Conservation (phyloP, 2,329 filamentous ascomycete species). For the Phoma sp. region DNA sequence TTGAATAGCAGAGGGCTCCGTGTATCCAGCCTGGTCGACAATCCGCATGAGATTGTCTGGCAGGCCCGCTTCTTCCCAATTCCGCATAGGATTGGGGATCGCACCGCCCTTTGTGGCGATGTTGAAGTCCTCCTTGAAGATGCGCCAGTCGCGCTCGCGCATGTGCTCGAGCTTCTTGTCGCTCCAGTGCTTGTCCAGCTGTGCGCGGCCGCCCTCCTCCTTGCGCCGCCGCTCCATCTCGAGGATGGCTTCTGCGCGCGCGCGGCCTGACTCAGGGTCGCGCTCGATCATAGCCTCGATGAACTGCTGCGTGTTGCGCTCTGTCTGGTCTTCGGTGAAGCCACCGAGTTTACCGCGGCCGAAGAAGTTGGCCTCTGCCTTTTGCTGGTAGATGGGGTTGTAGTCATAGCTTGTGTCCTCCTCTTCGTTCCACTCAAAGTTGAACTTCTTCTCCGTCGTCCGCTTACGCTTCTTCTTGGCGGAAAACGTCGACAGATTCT, state of each 20-base stretch:
- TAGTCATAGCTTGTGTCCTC: constrained; percentile 89
- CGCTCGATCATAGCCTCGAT: constrained; percentile 74
- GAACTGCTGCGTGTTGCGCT: constrained; percentile 61
- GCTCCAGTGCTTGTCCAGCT: constrained; percentile 91
- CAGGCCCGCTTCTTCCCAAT: constrained; percentile 84
- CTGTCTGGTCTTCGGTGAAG: constrained; percentile 65
- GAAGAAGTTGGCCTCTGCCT: constrained; percentile 71
- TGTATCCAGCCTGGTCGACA: constrained; percentile 84
- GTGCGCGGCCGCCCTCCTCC: constrained; percentile 73
- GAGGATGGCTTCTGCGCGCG: constrained; percentile 79
- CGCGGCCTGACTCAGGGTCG: constrained; percentile 76
- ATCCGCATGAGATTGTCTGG: constrained; percentile 81
- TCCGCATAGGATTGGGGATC: constrained; percentile 96
- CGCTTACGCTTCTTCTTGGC: constrained; percentile 94
- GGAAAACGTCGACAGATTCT: constrained; percentile 86
- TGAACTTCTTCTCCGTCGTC: constrained; percentile 96
- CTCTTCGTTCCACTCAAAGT: constrained; percentile 95
- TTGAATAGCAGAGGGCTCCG: constrained; percentile 89
- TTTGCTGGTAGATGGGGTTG: constrained; percentile 78
- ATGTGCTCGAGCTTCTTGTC: constrained; percentile 92
- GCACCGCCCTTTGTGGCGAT: constrained; percentile 91
- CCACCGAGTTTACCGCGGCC: constrained; percentile 72
- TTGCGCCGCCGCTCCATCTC: constrained; percentile 82
- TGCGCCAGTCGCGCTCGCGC: constrained; percentile 97
- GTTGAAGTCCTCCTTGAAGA: constrained; percentile 99